These are phyloP conservation scores for Penicillium sp. DNA, from an alignment of 2,329 filamentous ascomycete species.

Conservation along the genomic window DNA sequence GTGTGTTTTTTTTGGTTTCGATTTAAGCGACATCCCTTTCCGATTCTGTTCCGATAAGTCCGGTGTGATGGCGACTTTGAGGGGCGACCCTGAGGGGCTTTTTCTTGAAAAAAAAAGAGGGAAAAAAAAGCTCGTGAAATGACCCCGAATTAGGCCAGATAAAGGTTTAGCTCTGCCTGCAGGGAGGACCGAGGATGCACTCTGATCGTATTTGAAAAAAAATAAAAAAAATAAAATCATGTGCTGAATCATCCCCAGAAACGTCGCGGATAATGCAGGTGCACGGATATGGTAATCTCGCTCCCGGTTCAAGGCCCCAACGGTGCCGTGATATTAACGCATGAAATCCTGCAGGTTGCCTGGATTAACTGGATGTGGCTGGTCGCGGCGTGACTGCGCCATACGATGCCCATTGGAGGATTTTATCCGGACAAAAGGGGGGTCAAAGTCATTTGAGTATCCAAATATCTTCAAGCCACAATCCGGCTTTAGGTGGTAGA, in stretches of 20 bases:
- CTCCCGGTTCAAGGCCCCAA: background rate
- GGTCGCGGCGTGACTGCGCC: slow-evolving; percentile 3
- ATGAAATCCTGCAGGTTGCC: slow-evolving; percentile 13
- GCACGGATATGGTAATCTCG: slow-evolving; percentile 6
- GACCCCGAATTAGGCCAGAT: background rate
- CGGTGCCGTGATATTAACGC: slow-evolving; percentile 10
- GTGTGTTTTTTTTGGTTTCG: background rate
- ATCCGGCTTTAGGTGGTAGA: slow-evolving; percentile 12
- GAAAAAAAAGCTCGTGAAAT: background rate
- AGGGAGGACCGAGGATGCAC: background rate
- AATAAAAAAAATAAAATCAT: background rate
- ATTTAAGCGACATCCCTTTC: background rate
- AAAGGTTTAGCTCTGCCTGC: background rate
- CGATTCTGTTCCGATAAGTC: background rate
- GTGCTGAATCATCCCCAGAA: background rate
- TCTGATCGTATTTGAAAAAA: slow-evolving; percentile 1
- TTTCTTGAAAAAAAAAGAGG: background rate
- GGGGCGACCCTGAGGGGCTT: background rate
- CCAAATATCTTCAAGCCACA: slow-evolving; percentile 7
- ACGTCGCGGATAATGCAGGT: background rate
- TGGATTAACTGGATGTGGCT: slow-evolving; percentile 13
- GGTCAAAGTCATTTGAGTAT: slow-evolving; percentile 10
- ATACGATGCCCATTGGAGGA: slow-evolving; percentile 16
- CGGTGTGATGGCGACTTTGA: too few relatives aligned
- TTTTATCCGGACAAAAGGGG: slow-evolving; percentile 16